These are phyloP conservation scores for Cronartium quercuum DNA, from an alignment of 1,284 basidiomycete species.

Conservation along the genomic window DNA sequence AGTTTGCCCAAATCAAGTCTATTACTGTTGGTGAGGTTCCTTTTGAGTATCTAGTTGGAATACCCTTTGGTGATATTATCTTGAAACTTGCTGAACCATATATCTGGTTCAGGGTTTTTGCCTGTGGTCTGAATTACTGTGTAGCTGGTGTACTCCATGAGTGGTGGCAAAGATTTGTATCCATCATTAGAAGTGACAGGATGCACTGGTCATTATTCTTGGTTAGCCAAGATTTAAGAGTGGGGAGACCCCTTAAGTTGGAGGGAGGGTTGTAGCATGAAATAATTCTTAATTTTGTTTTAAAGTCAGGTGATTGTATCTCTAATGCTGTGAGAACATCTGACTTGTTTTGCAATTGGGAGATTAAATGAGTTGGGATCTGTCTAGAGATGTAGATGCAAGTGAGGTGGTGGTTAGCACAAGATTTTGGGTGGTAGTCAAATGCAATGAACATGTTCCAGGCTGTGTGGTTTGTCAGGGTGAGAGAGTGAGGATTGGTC, in stretches of 20 bases:
- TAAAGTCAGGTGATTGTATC: too few relatives aligned
- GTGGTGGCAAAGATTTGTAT: slow-evolving; percentile 11
- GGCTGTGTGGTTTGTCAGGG: too few relatives aligned
- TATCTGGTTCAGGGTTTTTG: background rate
- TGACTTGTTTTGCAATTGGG: too few relatives aligned
- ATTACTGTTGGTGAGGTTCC: background rate
- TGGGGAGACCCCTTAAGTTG: background rate
- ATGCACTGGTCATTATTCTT: background rate
- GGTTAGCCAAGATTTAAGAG: background rate
- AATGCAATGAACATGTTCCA: too few relatives aligned
- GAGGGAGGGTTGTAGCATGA: background rate
- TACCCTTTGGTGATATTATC: background rate
- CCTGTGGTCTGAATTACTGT: background rate
- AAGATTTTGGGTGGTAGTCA: too few relatives aligned
- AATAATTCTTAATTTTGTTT: background rate
- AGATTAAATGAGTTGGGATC: too few relatives aligned
- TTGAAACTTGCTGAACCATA: background rate
- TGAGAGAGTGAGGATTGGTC: too few relatives aligned
- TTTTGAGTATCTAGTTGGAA: slow-evolving; percentile 5
- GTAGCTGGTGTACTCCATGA: background rate
- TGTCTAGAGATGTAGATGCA: too few relatives aligned
- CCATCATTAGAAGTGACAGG: background rate
- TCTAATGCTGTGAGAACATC: too few relatives aligned
- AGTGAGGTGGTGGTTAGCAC: too few relatives aligned
- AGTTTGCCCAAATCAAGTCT: slow-evolving; percentile 8